These are phyloP conservation scores for Phytophthora hibernalis DNA, from an alignment of 352 stramenopile genomes.

Conservation along the genomic window DNA sequence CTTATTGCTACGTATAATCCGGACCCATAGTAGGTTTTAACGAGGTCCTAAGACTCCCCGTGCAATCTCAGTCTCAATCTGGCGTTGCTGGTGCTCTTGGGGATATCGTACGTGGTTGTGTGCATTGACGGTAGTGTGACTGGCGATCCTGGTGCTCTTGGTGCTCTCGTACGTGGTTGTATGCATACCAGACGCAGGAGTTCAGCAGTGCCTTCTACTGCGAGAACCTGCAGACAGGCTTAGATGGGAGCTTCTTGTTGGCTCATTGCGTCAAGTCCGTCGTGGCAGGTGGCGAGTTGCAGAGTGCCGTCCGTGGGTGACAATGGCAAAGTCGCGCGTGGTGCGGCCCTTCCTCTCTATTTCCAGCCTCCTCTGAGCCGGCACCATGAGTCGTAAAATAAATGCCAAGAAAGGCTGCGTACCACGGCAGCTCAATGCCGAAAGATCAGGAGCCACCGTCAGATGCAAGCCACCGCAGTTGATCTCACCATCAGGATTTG, in stretches of 20 bases:
- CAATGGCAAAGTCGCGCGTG: constrained; percentile 27
- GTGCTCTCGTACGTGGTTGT: too few species aligned
- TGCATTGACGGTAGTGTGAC: too few species aligned
- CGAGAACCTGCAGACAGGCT: too few species aligned
- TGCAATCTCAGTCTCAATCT: too few species aligned
- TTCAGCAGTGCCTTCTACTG: too few species aligned
- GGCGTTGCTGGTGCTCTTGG: too few species aligned
- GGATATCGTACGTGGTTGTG: too few species aligned
- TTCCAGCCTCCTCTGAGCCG: constrained; percentile 29
- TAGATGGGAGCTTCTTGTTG: constrained; percentile 22
- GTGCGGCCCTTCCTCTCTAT: constrained; percentile 37
- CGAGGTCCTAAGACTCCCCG: too few species aligned
- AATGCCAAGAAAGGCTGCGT: constrained; percentile 13
- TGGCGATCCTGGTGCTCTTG: too few species aligned
- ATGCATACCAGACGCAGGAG: too few species aligned
- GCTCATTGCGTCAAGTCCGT: constrained; percentile 22
- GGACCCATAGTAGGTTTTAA: too few species aligned
- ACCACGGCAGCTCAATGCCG: not conserved
- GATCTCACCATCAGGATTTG: not conserved
- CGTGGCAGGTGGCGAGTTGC: constrained; percentile 26
- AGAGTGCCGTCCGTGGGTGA: constrained; percentile 22
- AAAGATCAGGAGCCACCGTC: constrained; percentile 11
- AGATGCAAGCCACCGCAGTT: not conserved
- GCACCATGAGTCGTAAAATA: constrained; percentile 38
- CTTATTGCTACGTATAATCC: too few species aligned